Evolutionary conservation across 2,329 filamentous ascomycete species (phyloP), one percentile per base, ranked within the genome.

Genomic region (Aspergillus carbonarius): DNA sequence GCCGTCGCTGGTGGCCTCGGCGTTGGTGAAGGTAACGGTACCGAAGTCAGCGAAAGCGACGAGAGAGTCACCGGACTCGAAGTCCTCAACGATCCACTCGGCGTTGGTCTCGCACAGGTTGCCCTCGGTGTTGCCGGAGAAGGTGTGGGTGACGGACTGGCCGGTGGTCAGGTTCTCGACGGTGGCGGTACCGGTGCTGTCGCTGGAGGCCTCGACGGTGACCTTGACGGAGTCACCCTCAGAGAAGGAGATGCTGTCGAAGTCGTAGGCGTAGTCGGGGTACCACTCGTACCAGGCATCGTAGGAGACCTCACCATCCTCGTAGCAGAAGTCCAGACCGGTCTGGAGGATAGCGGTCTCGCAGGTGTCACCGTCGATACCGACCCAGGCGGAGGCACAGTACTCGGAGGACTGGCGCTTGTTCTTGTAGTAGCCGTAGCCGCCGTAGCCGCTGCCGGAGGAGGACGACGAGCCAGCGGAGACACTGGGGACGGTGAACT

Each of bases 221-320:
- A 79, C 67, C 27, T 66, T 73, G 60, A 83, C 76, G 7, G 62
- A 60, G 55, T 83, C 71, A 15, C 81, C 81, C 4, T 77, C 74
- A 10, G 66, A 62, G 57, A 83, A 74, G 10, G 66, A 57, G 67
- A 85, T 78, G 59, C 74, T 74, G 57, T 63, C 70, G 71, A 84
- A 85, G 66, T 82, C 75, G 66, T 82, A 80, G 23, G 82, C 76
- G 65, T 81, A 81, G 68, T 84, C 81, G 2, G 83, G 83, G 66
- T 81, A 83, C 83, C 83, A 86, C 68, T 85, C 83, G 64, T 84
- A 85, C 82, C 84, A 86, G 15, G 83, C 82, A 54, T 81, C 79
- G 63, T 78, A 85, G 8, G 72, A 77, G 3, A 79, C 76, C 0
- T 66, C 60, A 18, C 70, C 70, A 2, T 72, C 74, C 40, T 76